A percentile compares a stretch with the other conserved stretches of the same genome.
These are phyloP conservation scores for Exophiala dermatitidis DNA, from an alignment of 2,329 filamentous ascomycete genomes.

Conservation along the genomic window DNA sequence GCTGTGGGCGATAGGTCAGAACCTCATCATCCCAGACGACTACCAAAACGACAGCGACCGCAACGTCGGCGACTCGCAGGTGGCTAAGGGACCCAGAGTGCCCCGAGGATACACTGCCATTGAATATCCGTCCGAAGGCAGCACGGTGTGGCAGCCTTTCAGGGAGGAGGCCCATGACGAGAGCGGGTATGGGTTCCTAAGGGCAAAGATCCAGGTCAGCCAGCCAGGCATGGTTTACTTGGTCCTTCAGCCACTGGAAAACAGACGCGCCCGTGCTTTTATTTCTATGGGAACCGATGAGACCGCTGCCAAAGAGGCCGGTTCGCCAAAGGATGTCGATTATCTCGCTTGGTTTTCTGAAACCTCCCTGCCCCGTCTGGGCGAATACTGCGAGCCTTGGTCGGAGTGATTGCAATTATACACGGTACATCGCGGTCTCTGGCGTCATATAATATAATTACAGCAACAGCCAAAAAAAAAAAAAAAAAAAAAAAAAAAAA, in stretches of 20 bases:
- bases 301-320: background rate
- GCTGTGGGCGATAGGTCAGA: background rate
- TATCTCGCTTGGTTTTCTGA: background rate
- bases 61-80: background rate
- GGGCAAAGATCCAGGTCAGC: background rate
- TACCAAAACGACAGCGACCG: background rate
- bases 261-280: background rate
- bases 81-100: background rate
- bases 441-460: too few relatives aligned
- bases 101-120: background rate
- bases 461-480: too few relatives aligned
- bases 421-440: too few relatives aligned
- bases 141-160: background rate
- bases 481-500: too few relatives aligned
- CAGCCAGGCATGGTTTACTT: background rate
- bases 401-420: too few relatives aligned
- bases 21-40: background rate
- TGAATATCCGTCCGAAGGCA: background rate
- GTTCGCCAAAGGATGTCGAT: background rate
- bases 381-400: background rate
- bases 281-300: background rate
- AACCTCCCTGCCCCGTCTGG: background rate
- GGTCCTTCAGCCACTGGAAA: background rate
- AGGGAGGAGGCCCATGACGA: background rate
- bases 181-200: background rate